Conservation (phyloP, 768 basidiomycete genomes). For the Lactarius sanguifluus region DNA sequence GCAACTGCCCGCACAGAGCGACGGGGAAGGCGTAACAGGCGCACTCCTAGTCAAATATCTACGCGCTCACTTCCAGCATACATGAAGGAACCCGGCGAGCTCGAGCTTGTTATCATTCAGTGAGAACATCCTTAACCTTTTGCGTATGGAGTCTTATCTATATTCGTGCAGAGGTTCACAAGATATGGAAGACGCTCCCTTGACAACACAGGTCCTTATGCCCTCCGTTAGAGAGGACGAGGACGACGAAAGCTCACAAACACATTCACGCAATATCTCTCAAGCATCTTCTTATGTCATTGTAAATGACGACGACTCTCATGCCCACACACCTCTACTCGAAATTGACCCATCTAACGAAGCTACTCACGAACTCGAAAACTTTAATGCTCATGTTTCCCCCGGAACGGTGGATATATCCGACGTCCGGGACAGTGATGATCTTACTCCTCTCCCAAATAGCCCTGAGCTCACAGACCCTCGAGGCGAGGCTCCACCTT, state of each 20-base stretch:
- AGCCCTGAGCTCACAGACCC: constrained; percentile 38
- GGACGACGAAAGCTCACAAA: constrained; percentile 21
- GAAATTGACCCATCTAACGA: constrained; percentile 21
- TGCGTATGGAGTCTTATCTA: constrained; percentile 1
- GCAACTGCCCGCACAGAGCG: constrained; percentile 15
- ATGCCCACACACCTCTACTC: constrained; percentile 28
- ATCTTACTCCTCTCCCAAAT: constrained; percentile 28
- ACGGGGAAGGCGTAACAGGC: constrained; percentile 44
- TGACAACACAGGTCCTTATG: constrained; percentile 43
- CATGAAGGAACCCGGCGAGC: constrained; percentile 81
- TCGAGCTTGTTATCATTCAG: constrained; percentile 71
- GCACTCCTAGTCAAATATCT: constrained; percentile 80
- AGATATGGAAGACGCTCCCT: constrained; percentile 54
- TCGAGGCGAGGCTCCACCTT: constrained; percentile 66
- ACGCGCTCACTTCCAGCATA: constrained; percentile 76
- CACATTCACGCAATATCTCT: constrained; percentile 27
- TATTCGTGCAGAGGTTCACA: constrained; percentile 44
- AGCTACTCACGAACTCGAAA: constrained; percentile 18
- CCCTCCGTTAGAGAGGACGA: constrained; percentile 34
- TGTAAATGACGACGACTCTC: constrained; percentile 20
- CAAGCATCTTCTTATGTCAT: constrained; percentile 24
- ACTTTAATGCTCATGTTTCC: constrained; percentile 1
- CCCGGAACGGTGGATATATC: constrained; percentile 27
- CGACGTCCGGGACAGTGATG: constrained; percentile 11
- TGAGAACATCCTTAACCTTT: constrained; percentile 31